phyloP scores from a whole-genome alignment of 495 filamentous ascomycete species.

The Geopyxis carbonaria region DNA sequence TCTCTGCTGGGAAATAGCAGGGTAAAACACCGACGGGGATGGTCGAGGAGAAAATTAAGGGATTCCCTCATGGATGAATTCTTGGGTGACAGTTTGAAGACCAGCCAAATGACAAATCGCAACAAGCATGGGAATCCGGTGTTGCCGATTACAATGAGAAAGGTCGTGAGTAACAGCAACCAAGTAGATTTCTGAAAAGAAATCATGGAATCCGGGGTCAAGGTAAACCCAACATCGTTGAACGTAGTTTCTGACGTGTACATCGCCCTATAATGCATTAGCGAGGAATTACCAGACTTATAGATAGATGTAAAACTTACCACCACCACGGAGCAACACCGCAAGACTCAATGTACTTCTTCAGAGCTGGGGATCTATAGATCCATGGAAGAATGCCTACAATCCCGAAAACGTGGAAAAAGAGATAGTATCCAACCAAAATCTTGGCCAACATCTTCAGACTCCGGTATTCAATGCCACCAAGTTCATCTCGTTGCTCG shows the following conservation, averaged over 20 bases:
- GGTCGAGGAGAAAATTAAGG: slow-evolving; percentile 73
- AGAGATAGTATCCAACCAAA: slow-evolving; percentile 35
- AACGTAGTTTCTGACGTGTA: slow-evolving; percentile 75
- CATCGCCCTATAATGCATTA: slow-evolving; percentile 37
- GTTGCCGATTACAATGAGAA: slow-evolving; percentile 82
- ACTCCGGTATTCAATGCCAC: slow-evolving; percentile 47
- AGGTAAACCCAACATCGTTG: slow-evolving; percentile 67
- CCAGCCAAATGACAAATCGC: slow-evolving; percentile 69
- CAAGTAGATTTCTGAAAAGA: slow-evolving; percentile 64
- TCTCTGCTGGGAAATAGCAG: slow-evolving; percentile 45
- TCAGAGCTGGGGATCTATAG: slow-evolving; percentile 35
- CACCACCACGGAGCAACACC: slow-evolving; percentile 66
- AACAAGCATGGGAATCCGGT: slow-evolving; percentile 90
- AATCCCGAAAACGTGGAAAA: slow-evolving; percentile 34
- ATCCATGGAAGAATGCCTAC: slow-evolving; percentile 61
- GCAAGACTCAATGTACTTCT: slow-evolving; percentile 36
- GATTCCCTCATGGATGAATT: slow-evolving; percentile 30
- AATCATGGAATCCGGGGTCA: slow-evolving; percentile 84
- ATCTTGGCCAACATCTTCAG: slow-evolving; percentile 40
- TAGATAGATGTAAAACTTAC: slow-evolving; percentile 24
- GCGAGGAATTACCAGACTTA: background rate
- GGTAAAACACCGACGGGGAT: slow-evolving; percentile 88
- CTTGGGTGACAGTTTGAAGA: slow-evolving; percentile 34
- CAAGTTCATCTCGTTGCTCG: slow-evolving; percentile 41
- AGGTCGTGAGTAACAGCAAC: slow-evolving; percentile 55